Base-by-base conservation (phyloP, 2,329 filamentous ascomycete genomes). In the Cladosporium sp. region DNA sequence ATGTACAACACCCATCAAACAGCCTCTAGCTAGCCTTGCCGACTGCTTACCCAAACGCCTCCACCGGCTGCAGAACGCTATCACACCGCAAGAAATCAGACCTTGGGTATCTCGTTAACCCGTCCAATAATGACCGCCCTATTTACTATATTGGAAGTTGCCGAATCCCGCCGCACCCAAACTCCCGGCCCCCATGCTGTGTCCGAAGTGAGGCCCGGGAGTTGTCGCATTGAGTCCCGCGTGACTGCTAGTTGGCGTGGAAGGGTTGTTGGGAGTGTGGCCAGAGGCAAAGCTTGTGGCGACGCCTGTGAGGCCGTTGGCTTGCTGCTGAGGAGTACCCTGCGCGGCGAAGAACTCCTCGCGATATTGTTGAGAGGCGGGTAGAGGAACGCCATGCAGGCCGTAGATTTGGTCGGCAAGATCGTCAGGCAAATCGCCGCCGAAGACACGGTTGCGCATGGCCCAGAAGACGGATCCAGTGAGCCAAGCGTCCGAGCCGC, bases 381-480 rank as follows among this genome's bases (percentile, higher is more conserved):
- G 75, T 11, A 72, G 68, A 9, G 72, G 70, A 9, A 78, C 74
- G 31, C 72, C 86, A 49, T 90, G 91, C 9, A 97, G 76, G 9
- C 92, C 92, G 87, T 92, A 97, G 61, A 96, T 90, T 71, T 95
- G 92, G 55, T 91, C 90, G 59, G 95, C 89, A 61, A 95, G 77
- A 33, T 78, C 87, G 31, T 87, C 82, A 6, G 88, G 83, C 43
- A 96, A 86, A 19, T 83, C 79, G 56, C 87, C 86, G 62, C 86
- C 85, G 72, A 95, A 97, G 59, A 97, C 88, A 66, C 88, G 84
- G 66, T 90, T 86, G 55, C 85, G 83, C 77, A 97, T 86, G 64
- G 90, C 87, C 81, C 95, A 98, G 73, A 96, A 98, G 31, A 96
- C 89, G 62, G 87, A 86, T 45, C 93, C 93, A 0, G 93, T 98